A percentile compares a stretch with the other conserved stretches of the same genome.
These are phyloP conservation scores for Barbarea vulgaris DNA, from an alignment of 345 rosid species.

Conservation along the genomic window DNA sequence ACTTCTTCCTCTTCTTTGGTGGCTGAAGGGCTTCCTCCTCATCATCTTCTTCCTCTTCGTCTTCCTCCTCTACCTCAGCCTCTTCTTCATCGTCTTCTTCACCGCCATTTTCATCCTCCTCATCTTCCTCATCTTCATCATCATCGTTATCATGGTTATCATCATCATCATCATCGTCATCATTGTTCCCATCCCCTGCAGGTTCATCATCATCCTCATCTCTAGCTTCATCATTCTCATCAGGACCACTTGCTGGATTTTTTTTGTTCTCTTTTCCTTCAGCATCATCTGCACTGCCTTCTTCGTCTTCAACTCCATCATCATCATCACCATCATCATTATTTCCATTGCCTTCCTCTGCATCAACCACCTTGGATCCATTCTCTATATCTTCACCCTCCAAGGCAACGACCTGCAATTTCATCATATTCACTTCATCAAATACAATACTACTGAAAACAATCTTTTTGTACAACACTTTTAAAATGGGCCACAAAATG, in stretches of 20 bases:
- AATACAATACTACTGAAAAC: not conserved
- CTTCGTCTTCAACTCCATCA: constrained; percentile 50
- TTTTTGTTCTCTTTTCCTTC: constrained; percentile 52
- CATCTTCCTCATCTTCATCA: constrained; percentile 33
- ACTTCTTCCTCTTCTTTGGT: constrained; percentile 97
- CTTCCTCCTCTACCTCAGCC: constrained; percentile 45
- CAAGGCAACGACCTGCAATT: constrained; percentile 42
- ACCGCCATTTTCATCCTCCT: constrained; percentile 40
- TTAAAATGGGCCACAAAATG: not conserved
- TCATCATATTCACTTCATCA: constrained; percentile 1
- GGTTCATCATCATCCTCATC: constrained; percentile 34
- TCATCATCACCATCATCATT: constrained; percentile 46
- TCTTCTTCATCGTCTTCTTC: constrained; percentile 49
- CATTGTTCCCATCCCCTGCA: constrained; percentile 47
- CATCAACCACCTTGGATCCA: constrained; percentile 55
- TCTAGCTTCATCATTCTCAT: constrained; percentile 42
- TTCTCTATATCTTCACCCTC: constrained; percentile 38
- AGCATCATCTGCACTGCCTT: constrained; percentile 45
- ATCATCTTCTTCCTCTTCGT: constrained; percentile 66
- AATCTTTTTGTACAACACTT: not conserved
- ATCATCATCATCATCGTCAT: constrained; percentile 47
- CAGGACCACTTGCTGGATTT: constrained; percentile 45
- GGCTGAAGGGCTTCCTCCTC: constrained; percentile 89
- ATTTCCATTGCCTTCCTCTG: constrained; percentile 54
- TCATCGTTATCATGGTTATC: constrained; percentile 35